Evolutionary conservation across 1,139 yeast species (phyloP).

Genomic region (Geotrichum fermentans): DNA sequence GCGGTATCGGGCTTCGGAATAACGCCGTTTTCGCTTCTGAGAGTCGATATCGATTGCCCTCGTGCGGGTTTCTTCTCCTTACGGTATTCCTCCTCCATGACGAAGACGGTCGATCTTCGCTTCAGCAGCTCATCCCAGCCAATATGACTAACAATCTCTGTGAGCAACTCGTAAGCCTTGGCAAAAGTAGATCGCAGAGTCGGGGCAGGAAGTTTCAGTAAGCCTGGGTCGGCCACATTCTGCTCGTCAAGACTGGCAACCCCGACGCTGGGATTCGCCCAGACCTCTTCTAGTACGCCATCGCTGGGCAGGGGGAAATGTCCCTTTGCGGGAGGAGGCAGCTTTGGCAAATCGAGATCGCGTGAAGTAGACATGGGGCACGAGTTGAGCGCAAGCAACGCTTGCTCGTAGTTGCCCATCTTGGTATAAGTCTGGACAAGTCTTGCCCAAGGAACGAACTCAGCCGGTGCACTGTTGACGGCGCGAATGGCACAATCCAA

Average conservation of each 20-base stretch:
- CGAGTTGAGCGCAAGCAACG: conserved; percentile 77
- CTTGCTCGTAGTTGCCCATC: conserved; percentile 65
- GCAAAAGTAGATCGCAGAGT: conserved; percentile 73
- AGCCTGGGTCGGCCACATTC: conserved; percentile 57
- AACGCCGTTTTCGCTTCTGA: conserved; percentile 18
- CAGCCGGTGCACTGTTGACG: conserved; percentile 77
- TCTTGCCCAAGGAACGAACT: conserved; percentile 76
- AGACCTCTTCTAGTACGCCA: conserved; percentile 52
- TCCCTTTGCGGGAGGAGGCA: conserved; percentile 66
- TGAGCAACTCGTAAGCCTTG: conserved; percentile 71
- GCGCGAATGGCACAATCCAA: conserved; percentile 68
- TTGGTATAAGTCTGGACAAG: conserved; percentile 70
- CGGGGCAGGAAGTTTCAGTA: conserved; percentile 70
- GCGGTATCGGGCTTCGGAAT: conserved; percentile 20
- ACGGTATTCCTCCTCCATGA: conserved; percentile 87
- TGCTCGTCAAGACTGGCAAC: conserved; percentile 17
- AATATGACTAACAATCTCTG: conserved; percentile 58
- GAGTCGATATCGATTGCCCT: conserved; percentile 22
- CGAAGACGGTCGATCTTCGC: conserved; percentile 77
- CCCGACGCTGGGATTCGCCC: conserved; percentile 55
- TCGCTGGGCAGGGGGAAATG: conserved; percentile 78
- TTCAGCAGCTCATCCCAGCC: conserved; percentile 90
- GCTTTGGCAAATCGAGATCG: conserved; percentile 46
- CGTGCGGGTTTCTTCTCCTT: conserved; percentile 33
- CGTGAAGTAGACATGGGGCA: conserved; percentile 84